phyloP scores from a whole-genome alignment of 345 rosid genomes.

The Linum usitatissimum region DNA sequence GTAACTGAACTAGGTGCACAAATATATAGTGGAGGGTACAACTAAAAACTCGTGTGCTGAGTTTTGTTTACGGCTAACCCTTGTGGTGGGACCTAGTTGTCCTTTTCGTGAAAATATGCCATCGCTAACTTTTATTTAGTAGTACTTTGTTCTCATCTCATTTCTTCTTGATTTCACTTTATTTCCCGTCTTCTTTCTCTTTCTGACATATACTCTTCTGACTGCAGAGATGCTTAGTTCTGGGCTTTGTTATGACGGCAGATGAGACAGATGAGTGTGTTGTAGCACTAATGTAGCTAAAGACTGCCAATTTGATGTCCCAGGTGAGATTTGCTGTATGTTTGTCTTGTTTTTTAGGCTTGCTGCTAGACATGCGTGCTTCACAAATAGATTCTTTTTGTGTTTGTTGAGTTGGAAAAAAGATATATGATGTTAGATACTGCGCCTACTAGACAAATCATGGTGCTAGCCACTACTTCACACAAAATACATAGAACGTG shows the following conservation, averaged over 20 bases:
- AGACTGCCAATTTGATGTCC: not conserved
- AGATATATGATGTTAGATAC: slow-evolving; percentile 8
- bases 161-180: slow-evolving; percentile 10
- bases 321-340: not conserved
- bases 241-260: not conserved
- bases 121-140: slow-evolving; percentile 17
- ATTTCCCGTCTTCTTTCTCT: slow-evolving; percentile 10
- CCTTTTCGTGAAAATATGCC: slow-evolving; percentile 20
- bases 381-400: not conserved
- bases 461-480: slow-evolving; percentile 24
- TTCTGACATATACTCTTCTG: not conserved
- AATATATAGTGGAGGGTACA: slow-evolving; percentile 35
- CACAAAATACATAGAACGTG: slow-evolving; percentile 8
- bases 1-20: slow-evolving; percentile 37
- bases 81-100: slow-evolving; percentile 30
- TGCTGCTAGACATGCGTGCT: not conserved
- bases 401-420: slow-evolving; percentile 7
- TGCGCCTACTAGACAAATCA: slow-evolving; percentile 10
- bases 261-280: not conserved
- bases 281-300: not conserved
- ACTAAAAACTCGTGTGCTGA: slow-evolving; percentile 16
- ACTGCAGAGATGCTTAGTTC: not conserved
- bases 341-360: not conserved
- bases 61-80: slow-evolving; percentile 12
- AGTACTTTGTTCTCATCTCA: slow-evolving; percentile 10